Conservation (phyloP, 2,329 filamentous ascomycete genomes). For the Cercospora citrullina region DNA sequence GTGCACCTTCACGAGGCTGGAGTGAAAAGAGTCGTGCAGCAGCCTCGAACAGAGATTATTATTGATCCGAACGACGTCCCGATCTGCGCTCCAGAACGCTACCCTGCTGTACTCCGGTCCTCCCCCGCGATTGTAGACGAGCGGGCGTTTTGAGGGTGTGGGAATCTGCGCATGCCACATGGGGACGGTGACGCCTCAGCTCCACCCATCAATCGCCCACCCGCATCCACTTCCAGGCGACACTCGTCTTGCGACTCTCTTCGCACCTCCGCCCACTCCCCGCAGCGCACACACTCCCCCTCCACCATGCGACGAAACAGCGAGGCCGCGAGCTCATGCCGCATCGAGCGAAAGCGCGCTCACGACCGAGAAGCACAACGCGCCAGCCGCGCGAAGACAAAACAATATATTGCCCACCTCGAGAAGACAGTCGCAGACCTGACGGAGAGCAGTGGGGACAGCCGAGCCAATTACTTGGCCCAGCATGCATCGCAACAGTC, state of each 20-base stretch:
- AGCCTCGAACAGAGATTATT: background rate
- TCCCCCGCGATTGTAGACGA: background rate
- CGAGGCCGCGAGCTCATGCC: slow-evolving; percentile 24
- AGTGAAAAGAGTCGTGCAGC: background rate
- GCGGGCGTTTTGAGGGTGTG: background rate
- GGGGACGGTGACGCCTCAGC: background rate
- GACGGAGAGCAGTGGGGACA: slow-evolving; percentile 25
- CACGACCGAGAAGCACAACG: slow-evolving; percentile 29
- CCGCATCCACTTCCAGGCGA: background rate
- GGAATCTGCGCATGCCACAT: background rate
- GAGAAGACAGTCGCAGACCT: slow-evolving; percentile 29
- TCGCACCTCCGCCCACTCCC: background rate
- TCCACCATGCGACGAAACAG: slow-evolving; percentile 21
- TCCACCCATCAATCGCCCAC: background rate
- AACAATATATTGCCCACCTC: slow-evolving; percentile 29
- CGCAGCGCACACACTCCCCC: background rate
- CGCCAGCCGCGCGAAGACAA: slow-evolving; percentile 29
- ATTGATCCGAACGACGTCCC: background rate
- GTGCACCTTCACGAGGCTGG: too few species aligned
- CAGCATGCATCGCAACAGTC: slow-evolving; percentile 28
- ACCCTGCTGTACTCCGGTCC: background rate
- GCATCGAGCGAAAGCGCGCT: slow-evolving; percentile 32
- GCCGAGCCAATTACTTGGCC: slow-evolving; percentile 26
- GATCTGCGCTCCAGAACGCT: background rate
- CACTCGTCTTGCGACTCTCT: background rate